Evolutionary conservation across 768 basidiomycete genomes (phyloP).

Genomic region (Pisolithus albus): DNA sequence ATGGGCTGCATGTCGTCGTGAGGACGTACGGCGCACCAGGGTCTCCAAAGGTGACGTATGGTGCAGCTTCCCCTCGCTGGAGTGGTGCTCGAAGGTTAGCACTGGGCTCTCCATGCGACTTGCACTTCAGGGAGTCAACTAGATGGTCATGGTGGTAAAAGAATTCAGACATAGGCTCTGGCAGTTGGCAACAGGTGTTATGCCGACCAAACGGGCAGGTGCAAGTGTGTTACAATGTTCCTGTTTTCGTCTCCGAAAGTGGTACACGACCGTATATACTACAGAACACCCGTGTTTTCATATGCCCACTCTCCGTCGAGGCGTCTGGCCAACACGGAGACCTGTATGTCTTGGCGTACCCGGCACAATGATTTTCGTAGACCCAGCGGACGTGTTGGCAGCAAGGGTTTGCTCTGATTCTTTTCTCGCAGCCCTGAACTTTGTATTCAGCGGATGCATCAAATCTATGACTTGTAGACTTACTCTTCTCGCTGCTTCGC

Average conservation of each 20-base stretch:
- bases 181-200: background rate
- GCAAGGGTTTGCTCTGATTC: constrained; percentile 55
- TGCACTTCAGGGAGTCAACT: background rate
- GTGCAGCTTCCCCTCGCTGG: constrained; percentile 25
- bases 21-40: constrained; percentile 50
- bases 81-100: constrained; percentile 12
- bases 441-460: constrained; percentile 3
- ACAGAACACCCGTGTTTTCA: constrained; percentile 22
- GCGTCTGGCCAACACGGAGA: constrained; percentile 65
- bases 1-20: constrained; percentile 22
- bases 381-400: constrained; percentile 45
- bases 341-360: constrained; percentile 74
- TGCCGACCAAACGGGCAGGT: background rate
- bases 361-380: constrained; percentile 67
- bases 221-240: background rate
- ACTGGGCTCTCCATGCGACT: constrained; percentile 15
- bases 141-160: too few relatives aligned
- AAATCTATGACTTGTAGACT: constrained; percentile 6
- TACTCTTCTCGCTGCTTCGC: constrained; percentile 72
- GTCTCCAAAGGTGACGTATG: constrained; percentile 52
- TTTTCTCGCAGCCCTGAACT: constrained; percentile 51
- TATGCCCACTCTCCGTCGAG: constrained; percentile 65
- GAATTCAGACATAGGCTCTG: too few relatives aligned
- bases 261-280: background rate
- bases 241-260: background rate